Evolutionary conservation across 2,329 filamentous ascomycete species (phyloP).

Genomic region (Aspergillus tanneri): DNA sequence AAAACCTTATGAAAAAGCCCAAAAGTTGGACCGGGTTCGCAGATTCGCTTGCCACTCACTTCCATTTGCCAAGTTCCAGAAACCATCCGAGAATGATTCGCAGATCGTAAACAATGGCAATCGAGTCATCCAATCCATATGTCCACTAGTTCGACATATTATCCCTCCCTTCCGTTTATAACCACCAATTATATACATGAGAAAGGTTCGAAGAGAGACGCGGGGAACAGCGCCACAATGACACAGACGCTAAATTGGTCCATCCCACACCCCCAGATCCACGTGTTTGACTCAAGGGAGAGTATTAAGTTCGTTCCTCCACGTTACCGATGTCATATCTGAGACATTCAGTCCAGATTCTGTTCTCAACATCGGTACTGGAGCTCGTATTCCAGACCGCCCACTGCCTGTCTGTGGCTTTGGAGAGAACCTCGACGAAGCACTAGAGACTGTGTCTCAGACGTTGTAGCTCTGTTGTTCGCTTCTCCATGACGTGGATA

Average conservation of each 20-base stretch:
- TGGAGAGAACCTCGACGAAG: not conserved
- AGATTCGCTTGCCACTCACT: constrained; percentile 6
- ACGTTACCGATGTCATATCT: no score
- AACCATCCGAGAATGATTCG: not conserved
- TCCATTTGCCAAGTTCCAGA: constrained; percentile 21
- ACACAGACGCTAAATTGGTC: not conserved
- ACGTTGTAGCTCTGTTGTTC: not conserved
- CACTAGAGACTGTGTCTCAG: not conserved
- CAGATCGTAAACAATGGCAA: not conserved
- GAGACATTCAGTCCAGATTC: not conserved
- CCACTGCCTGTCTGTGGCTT: not conserved
- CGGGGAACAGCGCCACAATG: no score
- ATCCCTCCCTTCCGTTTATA: not conserved
- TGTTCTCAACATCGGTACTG: constrained; percentile 19
- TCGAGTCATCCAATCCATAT: not conserved
- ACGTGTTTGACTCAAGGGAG: no score
- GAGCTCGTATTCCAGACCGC: constrained; percentile 28
- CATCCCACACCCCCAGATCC: no score
- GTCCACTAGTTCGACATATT: no score
- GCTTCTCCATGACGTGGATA: not conserved
- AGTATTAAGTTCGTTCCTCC: no score
- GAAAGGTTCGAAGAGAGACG: no score
- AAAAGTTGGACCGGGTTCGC: not conserved
- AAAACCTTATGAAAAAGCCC: not conserved
- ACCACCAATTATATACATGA: not conserved